A percentile compares a stretch with the other conserved stretches of the same genome.
Evolutionary conservation across 805 yeast genomes (phyloP).

Genomic region (Ogataea philodendri): DNA sequence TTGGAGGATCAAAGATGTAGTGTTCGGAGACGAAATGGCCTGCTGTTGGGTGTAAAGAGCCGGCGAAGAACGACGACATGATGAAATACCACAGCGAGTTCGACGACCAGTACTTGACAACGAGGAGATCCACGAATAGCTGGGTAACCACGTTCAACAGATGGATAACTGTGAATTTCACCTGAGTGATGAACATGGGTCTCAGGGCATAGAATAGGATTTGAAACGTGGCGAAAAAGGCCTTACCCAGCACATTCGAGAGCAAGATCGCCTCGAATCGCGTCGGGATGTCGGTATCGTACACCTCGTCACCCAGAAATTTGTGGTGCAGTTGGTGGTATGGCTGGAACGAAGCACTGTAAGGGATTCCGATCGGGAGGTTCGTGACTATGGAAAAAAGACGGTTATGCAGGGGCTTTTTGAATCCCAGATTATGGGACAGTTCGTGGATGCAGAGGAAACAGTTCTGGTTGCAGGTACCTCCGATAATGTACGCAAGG

Average conservation of each 20-base stretch:
- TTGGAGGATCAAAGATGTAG: conserved; percentile 64
- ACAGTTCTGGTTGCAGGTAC: conserved; percentile 78
- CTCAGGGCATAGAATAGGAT: conserved; percentile 85
- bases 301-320: conserved; percentile 77
- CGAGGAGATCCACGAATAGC: conserved; percentile 51
- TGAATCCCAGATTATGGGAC: conserved; percentile 81
- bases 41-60: conserved; percentile 89
- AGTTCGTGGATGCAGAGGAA: conserved; percentile 88
- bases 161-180: conserved; percentile 74
- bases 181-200: conserved; percentile 80
- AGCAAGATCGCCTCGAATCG: conserved; percentile 68
- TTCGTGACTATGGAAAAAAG: conserved; percentile 75
- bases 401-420: conserved; percentile 72
- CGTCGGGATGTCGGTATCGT: conserved; percentile 90
- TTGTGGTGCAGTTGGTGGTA: conserved; percentile 92
- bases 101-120: conserved; percentile 62
- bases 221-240: conserved; percentile 87
- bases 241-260: conserved; percentile 79
- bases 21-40: conserved; percentile 98
- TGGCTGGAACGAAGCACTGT: conserved; percentile 84
- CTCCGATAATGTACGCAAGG: conserved; percentile 78
- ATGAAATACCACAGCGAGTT: conserved; percentile 65
- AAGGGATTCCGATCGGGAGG: conserved; percentile 87
- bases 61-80: conserved; percentile 80
- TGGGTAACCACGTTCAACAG: conserved; percentile 65